Evolutionary conservation across 371 early-diverging fungal genomes (phyloP), one percentile per base, ranked within the genome.

Genomic region (Funneliformis caledonium): DNA sequence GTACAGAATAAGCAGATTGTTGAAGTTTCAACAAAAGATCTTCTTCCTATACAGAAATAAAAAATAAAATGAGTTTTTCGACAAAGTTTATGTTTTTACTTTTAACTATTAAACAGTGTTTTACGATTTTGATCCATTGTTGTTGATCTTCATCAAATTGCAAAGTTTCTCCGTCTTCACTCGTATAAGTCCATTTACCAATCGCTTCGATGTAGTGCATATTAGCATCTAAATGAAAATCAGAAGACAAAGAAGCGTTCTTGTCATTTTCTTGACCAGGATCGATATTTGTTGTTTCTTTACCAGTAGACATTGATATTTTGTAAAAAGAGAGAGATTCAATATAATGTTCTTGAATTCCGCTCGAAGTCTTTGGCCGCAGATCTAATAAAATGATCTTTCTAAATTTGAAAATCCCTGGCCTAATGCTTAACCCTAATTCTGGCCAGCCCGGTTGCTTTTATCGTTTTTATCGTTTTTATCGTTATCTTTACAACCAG

Each of bases 81-180:
- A 14, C 16, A 7, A 19, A 5, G 7, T 16, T 11, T 43, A 80
- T 45, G 43, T 37, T 14, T 16, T 14, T 16, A 72, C 33, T 74
- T 16, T 33, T 33, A 61, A 11, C 70, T 72, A 67, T 22, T 62
- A 45, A 31, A 16, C 4, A 48, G 12, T 37, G 11, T 50, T 75
- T 82, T 88, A 95, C 94, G 93, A 94, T 93, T 3, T 97, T 96
- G 86, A 95, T 96, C 97, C 97, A 97, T 4, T 96, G 96, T 60
- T 89, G 86, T 64, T 90, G 84, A n/a, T 86, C 86, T 43, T 90
- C 89, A 80, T 96, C 96, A 83, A 92, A 97, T 81, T 96, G 96
- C 80, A 93, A 96, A 56, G 92, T 88, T 33, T 93, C 82, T n/a
- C 89, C 92, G 65, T 96, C 94, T 12, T 92, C 92, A 69, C 90